Conservation (phyloP, 768 basidiomycete species). For the Scleroderma bovista region DNA sequence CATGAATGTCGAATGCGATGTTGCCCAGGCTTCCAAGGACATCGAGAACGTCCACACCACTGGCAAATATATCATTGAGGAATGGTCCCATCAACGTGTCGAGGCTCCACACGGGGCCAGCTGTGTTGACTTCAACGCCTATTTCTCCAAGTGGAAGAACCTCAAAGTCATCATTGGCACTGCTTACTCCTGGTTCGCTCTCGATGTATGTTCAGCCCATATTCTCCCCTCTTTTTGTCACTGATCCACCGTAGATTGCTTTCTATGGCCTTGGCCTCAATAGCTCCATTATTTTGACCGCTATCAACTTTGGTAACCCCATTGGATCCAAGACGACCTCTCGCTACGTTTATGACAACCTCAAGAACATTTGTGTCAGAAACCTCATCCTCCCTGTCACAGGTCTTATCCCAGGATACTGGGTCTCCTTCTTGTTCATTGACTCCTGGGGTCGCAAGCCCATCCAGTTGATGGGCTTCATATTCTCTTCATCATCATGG, state of each 20-base stretch:
- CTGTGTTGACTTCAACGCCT: conserved; percentile 55
- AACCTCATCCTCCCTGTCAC: conserved; percentile 73
- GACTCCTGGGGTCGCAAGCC: conserved; percentile 80
- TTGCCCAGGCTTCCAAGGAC: conserved; percentile 68
- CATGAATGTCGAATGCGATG: conserved; percentile 85
- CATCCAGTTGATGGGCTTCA: conserved; percentile 78
- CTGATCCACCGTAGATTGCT: conserved; percentile 50
- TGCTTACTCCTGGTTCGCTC: conserved; percentile 84
- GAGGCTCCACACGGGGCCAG: conserved; percentile 67
- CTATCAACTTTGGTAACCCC: conserved; percentile 47
- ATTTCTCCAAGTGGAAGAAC: conserved; percentile 76
- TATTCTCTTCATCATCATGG: conserved; percentile 62
- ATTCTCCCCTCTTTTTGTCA: not conserved
- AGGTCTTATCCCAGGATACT: conserved; percentile 80
- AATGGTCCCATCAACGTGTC: conserved; percentile 48
- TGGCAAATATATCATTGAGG: conserved; percentile 43
- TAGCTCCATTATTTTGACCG: conserved; percentile 64
- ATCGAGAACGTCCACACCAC: conserved; percentile 61
- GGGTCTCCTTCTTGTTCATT: conserved; percentile 52
- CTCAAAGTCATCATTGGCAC: conserved; percentile 74
- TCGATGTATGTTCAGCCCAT: conserved; percentile 49
- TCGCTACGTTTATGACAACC: conserved; percentile 45
- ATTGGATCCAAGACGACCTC: conserved; percentile 21
- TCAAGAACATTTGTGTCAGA: conserved; percentile 64
- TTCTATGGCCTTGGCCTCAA: conserved; percentile 90